Conservation (phyloP, 2,329 filamentous ascomycete species). For the Fusarium sarcochroum region DNA sequence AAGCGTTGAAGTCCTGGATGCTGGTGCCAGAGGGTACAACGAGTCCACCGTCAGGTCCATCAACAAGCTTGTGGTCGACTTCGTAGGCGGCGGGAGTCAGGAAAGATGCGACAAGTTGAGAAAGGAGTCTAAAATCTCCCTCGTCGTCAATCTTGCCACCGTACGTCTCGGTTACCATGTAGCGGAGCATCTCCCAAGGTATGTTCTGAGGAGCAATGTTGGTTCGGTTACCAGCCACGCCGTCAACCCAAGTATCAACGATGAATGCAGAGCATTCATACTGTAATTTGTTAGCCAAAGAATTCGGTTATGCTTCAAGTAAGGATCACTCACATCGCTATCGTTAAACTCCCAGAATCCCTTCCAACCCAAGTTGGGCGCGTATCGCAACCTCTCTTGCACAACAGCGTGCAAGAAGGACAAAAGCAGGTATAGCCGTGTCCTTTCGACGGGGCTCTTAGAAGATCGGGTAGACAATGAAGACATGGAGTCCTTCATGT, state of each 20-base stretch:
- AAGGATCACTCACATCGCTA: slow-evolving; percentile 83
- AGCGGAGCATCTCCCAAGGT: slow-evolving; percentile 96
- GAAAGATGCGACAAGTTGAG: slow-evolving; percentile 79
- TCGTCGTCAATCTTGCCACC: slow-evolving; percentile 97
- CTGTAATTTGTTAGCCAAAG: slow-evolving; percentile 57
- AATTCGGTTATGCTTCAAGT: not conserved
- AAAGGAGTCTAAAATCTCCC: slow-evolving; percentile 82
- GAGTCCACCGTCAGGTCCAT: slow-evolving; percentile 74
- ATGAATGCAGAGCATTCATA: slow-evolving; percentile 98
- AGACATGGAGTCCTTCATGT: slow-evolving; percentile 97
- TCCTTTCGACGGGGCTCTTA: slow-evolving; percentile 91
- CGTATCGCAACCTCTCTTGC: slow-evolving; percentile 94
- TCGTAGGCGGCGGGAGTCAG: slow-evolving; percentile 93
- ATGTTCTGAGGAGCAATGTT: slow-evolving; percentile 95
- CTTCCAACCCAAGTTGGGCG: slow-evolving; percentile 95
- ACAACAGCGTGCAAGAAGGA: slow-evolving; percentile 97
- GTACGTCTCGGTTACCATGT: slow-evolving; percentile 92
- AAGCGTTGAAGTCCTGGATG: slow-evolving; percentile 87
- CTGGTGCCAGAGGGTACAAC: slow-evolving; percentile 84
- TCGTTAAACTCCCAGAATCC: slow-evolving; percentile 99
- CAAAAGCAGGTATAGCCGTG: slow-evolving; percentile 88
- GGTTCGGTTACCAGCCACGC: slow-evolving; percentile 84
- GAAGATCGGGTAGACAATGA: slow-evolving; percentile 81
- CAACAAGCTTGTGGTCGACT: slow-evolving; percentile 89
- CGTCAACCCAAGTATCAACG: slow-evolving; percentile 94